Evolutionary conservation across 176 grass and related monocot genomes (phyloP).

Genomic region (Triticum aestivum): IWGSC_CS_RefSeq_v2.1 NC_057799.1:322779896-322780395

Average conservation of each 20-base stretch:
- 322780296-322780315: constrained; percentile 22
- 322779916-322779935: not conserved
- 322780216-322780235: not conserved
- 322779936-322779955: not conserved
- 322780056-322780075: constrained; percentile 24
- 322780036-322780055: not conserved
- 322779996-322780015: constrained; percentile 20
- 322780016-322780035: constrained; percentile 30
- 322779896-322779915: not conserved
- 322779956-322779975: not conserved
- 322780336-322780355: not conserved
- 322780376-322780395: not conserved
- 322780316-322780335: constrained; percentile 4
- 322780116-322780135: not conserved
- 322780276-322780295: constrained; percentile 38
- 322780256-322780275: constrained; percentile 15
- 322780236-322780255: not conserved
- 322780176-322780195: not conserved
- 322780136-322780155: not conserved
- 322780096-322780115: not conserved
- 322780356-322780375: not conserved
- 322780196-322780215: not conserved
- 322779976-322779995: not conserved
- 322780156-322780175: not conserved
- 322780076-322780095: not conserved